Evolutionary conservation across 2,329 filamentous ascomycete genomes (phyloP), one percentile per base, ranked within the genome.

Genomic region (Coniella lustricola): DNA sequence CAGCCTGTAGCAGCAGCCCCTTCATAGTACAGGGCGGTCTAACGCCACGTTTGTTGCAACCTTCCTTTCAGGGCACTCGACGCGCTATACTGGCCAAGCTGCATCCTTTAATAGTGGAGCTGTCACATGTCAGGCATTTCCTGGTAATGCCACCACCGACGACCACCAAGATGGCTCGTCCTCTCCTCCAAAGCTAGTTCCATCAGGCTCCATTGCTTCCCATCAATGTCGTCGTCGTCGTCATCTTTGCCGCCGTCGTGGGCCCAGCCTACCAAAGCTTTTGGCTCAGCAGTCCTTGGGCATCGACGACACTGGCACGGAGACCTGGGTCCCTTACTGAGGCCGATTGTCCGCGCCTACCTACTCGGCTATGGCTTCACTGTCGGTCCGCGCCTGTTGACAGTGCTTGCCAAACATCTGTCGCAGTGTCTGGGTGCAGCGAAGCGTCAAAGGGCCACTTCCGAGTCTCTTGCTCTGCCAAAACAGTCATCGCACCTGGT

Each of bases 301-400:
- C 44, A 18, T 39, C 20, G 35, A 13, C 25, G 7, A 21, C 22
- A 39, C 36, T 58, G 64, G 55, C 57, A 62, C 54, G 54, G 59
- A 34, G 55, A 55, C 53, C 61, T 82, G 38, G 76, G 78, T 25
- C 67, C 73, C 12, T 53, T 71, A 35, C 63, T 83, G 29, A 72
- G 75, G 45, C 80, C 81, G 14, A 62, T 81, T 20, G 57, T 81
- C 46, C 73, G 78, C 50, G 80, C 81, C 40, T 84, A 81, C 61
- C 59, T 79, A 13, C 58, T 83, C 31, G 80, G 79, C 25, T 84
- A 82, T 65, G 73, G 73, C 16, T 82, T 78, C 44, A 70, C 73
- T 31, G 77, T 82, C 7, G 72, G 68, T 22, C 80, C 80, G 12
- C 70, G 78, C 51, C 62, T 83, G 18, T 58, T 81, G 54, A 75